Base-by-base conservation (phyloP, 306 rosid genomes). In the Quillaja saponaria region DNA sequence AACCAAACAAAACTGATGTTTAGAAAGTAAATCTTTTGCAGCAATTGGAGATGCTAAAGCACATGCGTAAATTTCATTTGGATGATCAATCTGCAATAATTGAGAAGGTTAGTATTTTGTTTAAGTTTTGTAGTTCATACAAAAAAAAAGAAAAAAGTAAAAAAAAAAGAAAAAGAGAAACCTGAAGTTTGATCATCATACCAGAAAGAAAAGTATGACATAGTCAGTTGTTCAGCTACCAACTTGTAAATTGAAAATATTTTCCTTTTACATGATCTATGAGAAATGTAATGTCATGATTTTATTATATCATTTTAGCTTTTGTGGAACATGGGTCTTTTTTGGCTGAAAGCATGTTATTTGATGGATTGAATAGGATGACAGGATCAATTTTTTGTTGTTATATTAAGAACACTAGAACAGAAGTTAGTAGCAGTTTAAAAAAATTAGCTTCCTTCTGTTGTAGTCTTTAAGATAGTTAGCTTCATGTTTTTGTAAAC, bases 21-120 rank as follows among this genome's bases (percentile, higher is more conserved):
- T 10, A 20, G 10, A 17, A 20, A 33, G 31, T 61, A 12, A 46
- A 58, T 61, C 10, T 42, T 68, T 47, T 68, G 31, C 75, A 91
- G 97, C 97, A 91, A 82, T 73, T 87, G 48, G 96, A 85, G 85
- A 91, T 84, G 96, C 81, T 91, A 59, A 79, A 71, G 80, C 63
- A 63, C 68, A 82, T 88, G 95, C 86, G 95, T 49, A 79, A 84
- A 57, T 82, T 72, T 75, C 79, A 78, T 64, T 62, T 82, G 55
- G 90, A 88, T 51, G 95, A 85, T 82, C 97, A 86, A 61, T 84
- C 82, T 58, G 82, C 90, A 35, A 79, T 88, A 49, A 88, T 91
- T 33, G 86, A 86, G 77, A 88, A 86, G 96, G 96, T 88, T 73
- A 52, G 33, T 7, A 15, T 34, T 38, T 19, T 38, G 13, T 28